phyloP scores from a whole-genome alignment of 331 rosid genomes.

The Pyrus hybrid region DNA sequence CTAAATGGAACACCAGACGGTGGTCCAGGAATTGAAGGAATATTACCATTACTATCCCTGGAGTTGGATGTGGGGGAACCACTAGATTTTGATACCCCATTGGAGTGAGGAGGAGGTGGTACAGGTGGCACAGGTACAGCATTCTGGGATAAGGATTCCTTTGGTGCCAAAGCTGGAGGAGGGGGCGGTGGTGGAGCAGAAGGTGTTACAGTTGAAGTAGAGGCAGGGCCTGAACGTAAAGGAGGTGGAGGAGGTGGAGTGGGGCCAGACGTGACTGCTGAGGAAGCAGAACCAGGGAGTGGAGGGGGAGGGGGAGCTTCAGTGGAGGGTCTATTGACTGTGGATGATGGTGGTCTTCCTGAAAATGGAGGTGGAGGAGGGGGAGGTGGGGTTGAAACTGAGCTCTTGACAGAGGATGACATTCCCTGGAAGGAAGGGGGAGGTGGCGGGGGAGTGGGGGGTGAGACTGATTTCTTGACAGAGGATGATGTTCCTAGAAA shows the following conservation, averaged over 20 bases:
- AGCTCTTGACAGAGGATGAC: conserved; percentile 11
- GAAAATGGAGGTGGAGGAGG: conserved; percentile 29
- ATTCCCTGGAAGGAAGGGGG: conserved; percentile 18
- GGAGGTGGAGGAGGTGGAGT: conserved; percentile 35
- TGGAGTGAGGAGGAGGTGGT: conserved; percentile 60
- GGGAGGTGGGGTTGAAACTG: conserved; percentile 25
- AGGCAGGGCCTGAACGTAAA: background rate
- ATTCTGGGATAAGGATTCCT: conserved; percentile 16
- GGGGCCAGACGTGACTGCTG: conserved; percentile 10
- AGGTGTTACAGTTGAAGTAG: conserved; percentile 10
- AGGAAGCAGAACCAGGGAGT: conserved; percentile 11
- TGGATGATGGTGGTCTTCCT: conserved; percentile 6
- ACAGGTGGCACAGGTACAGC: conserved; percentile 42
- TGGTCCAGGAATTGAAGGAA: conserved; percentile 67
- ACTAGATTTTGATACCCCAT: conserved; percentile 36
- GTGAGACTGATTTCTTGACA: conserved; percentile 15
- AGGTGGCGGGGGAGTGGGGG: conserved; percentile 34
- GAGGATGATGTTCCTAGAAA: conserved; percentile 8
- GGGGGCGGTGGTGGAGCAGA: conserved; percentile 55
- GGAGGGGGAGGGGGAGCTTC: conserved; percentile 28
- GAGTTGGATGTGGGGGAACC: conserved; percentile 17
- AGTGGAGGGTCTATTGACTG: conserved; percentile 1
- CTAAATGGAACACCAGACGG: conserved; percentile 51
- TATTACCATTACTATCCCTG: conserved; percentile 29
- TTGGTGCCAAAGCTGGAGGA: conserved; percentile 37